Base-by-base conservation (phyloP, 2,329 filamentous ascomycete species). In the Venturia oleaginea region DNA sequence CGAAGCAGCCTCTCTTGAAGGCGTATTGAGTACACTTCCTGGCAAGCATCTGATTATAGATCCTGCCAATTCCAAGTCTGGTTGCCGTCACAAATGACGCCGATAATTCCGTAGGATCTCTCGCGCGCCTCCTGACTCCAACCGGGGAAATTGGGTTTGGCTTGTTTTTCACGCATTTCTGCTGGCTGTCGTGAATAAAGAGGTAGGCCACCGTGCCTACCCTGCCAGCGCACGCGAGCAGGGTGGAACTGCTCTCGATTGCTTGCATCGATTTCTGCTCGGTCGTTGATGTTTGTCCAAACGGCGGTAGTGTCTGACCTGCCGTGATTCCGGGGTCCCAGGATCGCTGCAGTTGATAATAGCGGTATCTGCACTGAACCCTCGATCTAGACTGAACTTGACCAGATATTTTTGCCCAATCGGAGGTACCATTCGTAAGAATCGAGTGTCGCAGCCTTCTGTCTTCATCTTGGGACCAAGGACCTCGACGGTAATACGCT, bases 351-450 rank as follows among this genome's bases (percentile, higher is more conserved):
- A n/a, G n/a, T n/a, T n/a, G 93, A 73, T 96, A 91, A 73, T 90
- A 97, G 59, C 93, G 84, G 78, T 97, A 93, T 65, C 93, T 86
- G 76, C 93, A 97, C 79, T 97, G 93, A 80, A 97, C 97, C 63
- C 93, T 89, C 30, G 91, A 91, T 67, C 93, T 85, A 30, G 89
- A 86, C 66, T 84, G 83, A 70, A 97, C 86, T 68, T 86, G 82
- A 64, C 86, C 80, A 38, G 92, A 86, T 71, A 97, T 95, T 68
- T 86, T 84, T 17, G 96, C 91, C 93, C 93, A 97, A 82, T 96
- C 93, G 8, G 54, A 62, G 3, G 34, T 32, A 46, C 59, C 57
- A 22, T 2, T 19, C 15, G 11, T 13, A 6, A 19, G 24, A 24
- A 64, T 37, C n/a, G 17, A 64, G 54, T 6, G 11, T 34, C 63